These are phyloP conservation scores for Pythium oligandrum DNA, from an alignment of 352 stramenopile species.

Conservation along the genomic window DNA sequence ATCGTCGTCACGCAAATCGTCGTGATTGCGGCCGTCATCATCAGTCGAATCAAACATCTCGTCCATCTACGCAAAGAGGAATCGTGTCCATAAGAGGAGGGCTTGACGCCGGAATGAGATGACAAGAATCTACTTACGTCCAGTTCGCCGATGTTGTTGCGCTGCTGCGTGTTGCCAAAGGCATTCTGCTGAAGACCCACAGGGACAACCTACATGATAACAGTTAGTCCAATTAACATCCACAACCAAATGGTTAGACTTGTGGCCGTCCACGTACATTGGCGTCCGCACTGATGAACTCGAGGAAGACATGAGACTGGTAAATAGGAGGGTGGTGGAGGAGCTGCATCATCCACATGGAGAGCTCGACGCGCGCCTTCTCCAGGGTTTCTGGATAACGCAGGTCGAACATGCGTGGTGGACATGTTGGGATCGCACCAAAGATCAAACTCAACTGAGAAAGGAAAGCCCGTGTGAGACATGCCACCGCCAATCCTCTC, in stretches of 20 bases:
- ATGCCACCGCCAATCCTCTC: not conserved
- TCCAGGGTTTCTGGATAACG: constrained; percentile 65
- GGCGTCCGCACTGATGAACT: constrained; percentile 76
- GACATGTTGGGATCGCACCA: constrained; percentile 52
- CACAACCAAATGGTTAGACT: too few relatives aligned
- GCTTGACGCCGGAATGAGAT: not conserved
- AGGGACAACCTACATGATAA: constrained; percentile 26
- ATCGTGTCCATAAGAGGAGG: not conserved
- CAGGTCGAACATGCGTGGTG: constrained; percentile 47
- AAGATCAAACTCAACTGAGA: constrained; percentile 61
- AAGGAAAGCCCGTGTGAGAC: not conserved
- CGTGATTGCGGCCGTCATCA: constrained; percentile 42
- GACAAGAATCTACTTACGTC: constrained; percentile 31
- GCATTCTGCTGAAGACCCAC: constrained; percentile 38
- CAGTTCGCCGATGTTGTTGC: constrained; percentile 73
- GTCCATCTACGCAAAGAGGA: constrained; percentile 33
- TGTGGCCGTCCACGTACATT: constrained; percentile 33
- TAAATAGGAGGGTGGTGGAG: constrained; percentile 75
- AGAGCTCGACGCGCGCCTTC: constrained; percentile 65
- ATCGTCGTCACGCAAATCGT: constrained; percentile 53
- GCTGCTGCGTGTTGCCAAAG: constrained; percentile 11
- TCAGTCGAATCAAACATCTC: constrained; percentile 79
- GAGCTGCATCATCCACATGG: constrained; percentile 80
- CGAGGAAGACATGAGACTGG: constrained; percentile 78
- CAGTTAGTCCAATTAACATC: too few relatives aligned